Evolutionary conservation across 2,329 filamentous ascomycete species (phyloP).

Genomic region (Capronia coronata): DNA sequence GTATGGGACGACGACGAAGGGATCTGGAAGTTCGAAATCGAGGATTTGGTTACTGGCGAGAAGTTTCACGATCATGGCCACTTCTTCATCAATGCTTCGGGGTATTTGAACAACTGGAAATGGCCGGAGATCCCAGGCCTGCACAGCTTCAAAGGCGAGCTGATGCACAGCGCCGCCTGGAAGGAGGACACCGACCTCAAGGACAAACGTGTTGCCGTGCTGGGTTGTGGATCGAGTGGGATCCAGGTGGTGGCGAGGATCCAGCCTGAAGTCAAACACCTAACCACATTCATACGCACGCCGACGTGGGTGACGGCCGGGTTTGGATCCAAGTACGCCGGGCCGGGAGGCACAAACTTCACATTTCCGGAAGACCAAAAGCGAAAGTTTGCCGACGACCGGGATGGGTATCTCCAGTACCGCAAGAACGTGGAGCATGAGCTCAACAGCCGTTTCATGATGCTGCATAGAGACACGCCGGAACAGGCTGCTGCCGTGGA

Average conservation of each 20-base stretch:
- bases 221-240: constrained; percentile 26
- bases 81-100: constrained; percentile 41
- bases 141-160: constrained; percentile 32
- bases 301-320: constrained; percentile 27
- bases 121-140: constrained; percentile 27
- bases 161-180: constrained; percentile 40
- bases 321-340: constrained; percentile 10
- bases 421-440: constrained; percentile 31
- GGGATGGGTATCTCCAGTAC: constrained; percentile 28
- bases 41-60: background rate
- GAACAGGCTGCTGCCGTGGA: background rate
- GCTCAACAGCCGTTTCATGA: constrained; percentile 25
- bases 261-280: constrained; percentile 32
- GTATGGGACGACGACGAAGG: constrained; percentile 33
- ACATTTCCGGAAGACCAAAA: constrained; percentile 21
- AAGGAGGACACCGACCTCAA: constrained; percentile 31
- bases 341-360: constrained; percentile 34
- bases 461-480: constrained; percentile 3
- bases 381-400: constrained; percentile 23
- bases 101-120: constrained; percentile 47
- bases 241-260: constrained; percentile 34
- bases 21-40: constrained; percentile 40
- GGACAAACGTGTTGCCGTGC: constrained; percentile 25
- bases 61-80: background rate
- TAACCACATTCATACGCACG: constrained; percentile 26